Evolutionary conservation across 148 eudicot species (phyloP).

Genomic region (Pouteria glomerata): DNA sequence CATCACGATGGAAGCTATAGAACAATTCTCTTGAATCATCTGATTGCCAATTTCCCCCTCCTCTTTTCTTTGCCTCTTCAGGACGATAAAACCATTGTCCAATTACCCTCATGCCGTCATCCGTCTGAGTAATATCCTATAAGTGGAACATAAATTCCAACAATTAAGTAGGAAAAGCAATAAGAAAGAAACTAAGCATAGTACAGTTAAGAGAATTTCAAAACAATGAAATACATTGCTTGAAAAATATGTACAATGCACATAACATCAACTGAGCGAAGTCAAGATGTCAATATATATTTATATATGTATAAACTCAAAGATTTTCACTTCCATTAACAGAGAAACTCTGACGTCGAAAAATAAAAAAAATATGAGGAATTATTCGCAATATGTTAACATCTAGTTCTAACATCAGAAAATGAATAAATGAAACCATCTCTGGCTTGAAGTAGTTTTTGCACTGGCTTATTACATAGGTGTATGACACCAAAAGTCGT

Average conservation of each 20-base stretch:
- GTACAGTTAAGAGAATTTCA: background rate
- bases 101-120: conserved; percentile 64
- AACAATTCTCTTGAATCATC: conserved; percentile 84
- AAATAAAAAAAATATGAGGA: too few relatives aligned
- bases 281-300: too few relatives aligned
- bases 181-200: background rate
- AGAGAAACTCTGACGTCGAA: too few relatives aligned
- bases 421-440: too few relatives aligned
- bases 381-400: too few relatives aligned
- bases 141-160: background rate
- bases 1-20: conserved; percentile 95
- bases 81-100: conserved; percentile 99
- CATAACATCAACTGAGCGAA: too few relatives aligned
- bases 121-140: conserved; percentile 70
- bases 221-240: background rate
- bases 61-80: conserved; percentile 84
- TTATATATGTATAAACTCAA: too few relatives aligned
- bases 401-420: too few relatives aligned
- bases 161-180: background rate
- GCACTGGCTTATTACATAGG: too few relatives aligned
- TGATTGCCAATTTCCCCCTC: conserved; percentile 87
- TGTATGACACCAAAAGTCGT: too few relatives aligned
- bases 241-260: background rate
- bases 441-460: too few relatives aligned
- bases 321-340: too few relatives aligned